Evolutionary conservation across 2,329 filamentous ascomycete species (phyloP).

Genomic region (Cytospora paraplurivora): DNA sequence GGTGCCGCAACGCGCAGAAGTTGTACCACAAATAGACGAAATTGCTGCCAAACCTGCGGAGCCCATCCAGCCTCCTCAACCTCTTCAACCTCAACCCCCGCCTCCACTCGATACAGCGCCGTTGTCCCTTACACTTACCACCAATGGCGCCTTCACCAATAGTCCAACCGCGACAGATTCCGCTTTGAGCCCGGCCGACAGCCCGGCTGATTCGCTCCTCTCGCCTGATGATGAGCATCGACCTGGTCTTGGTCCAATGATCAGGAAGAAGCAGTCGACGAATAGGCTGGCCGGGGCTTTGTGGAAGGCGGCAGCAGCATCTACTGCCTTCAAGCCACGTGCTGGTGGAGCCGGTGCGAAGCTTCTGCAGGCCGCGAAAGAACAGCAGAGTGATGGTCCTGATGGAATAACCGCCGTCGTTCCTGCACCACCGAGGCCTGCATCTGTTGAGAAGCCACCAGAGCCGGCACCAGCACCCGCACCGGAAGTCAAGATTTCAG

Average conservation of each 20-base stretch:
- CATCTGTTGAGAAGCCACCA: slow-evolving; percentile 42
- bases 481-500: slow-evolving; percentile 62
- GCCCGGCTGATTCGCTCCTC: slow-evolving; percentile 34
- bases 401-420: slow-evolving; percentile 91
- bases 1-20: slow-evolving; percentile 37
- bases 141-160: slow-evolving; percentile 17
- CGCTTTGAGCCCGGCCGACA: slow-evolving; percentile 32
- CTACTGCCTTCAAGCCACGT: slow-evolving; percentile 78
- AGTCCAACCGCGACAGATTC: slow-evolving; percentile 30
- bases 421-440: slow-evolving; percentile 67
- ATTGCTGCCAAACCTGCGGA: slow-evolving; percentile 33
- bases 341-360: slow-evolving; percentile 79
- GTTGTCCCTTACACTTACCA: slow-evolving; percentile 16
- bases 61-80: slow-evolving; percentile 28
- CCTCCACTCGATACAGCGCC: slow-evolving; percentile 24
- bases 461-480: slow-evolving; percentile 49
- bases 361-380: slow-evolving; percentile 58
- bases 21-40: slow-evolving; percentile 38
- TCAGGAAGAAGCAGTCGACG: slow-evolving; percentile 75
- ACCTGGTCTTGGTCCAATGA: slow-evolving; percentile 89
- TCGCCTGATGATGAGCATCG: slow-evolving; percentile 48
- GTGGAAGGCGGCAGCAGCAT: slow-evolving; percentile 77
- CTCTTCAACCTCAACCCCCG: slow-evolving; percentile 14
- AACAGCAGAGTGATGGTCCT: slow-evolving; percentile 65
- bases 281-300: slow-evolving; percentile 75